Evolutionary conservation across 1,284 basidiomycete genomes (phyloP).

Genomic region (Caloboletus firmus): DNA sequence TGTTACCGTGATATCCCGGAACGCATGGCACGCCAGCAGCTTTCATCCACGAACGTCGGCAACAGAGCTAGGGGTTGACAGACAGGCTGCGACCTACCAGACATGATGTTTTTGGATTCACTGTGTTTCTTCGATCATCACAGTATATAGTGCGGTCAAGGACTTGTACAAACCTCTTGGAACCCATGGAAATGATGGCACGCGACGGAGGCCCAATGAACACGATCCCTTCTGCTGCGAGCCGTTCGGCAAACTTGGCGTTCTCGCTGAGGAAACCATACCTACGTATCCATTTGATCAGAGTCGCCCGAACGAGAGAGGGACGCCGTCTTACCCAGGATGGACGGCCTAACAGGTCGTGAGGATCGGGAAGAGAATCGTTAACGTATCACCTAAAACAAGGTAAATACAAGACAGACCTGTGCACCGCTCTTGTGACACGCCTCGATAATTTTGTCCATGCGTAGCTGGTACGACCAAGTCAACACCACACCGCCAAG

Average conservation of each 20-base stretch:
- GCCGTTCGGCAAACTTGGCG: conserved; percentile 81
- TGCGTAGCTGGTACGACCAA: conserved; percentile 60
- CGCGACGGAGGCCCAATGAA: conserved; percentile 95
- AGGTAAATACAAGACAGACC: conserved; percentile 44
- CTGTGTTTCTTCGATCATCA: conserved; percentile 37
- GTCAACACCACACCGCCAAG: conserved; percentile 2
- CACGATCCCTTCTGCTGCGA: conserved; percentile 86
- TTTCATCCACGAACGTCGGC: conserved; percentile 29
- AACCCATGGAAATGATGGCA: conserved; percentile 93
- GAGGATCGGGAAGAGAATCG: background rate
- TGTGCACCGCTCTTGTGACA: conserved; percentile 81
- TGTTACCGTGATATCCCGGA: conserved; percentile 82
- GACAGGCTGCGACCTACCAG: conserved; percentile 44
- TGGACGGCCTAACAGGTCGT: conserved; percentile 62
- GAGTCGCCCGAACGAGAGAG: background rate
- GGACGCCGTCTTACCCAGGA: conserved; percentile 56
- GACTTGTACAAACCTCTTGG: conserved; percentile 59
- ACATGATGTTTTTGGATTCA: conserved; percentile 91
- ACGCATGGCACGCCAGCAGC: conserved; percentile 92
- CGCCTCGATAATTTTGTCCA: conserved; percentile 86
- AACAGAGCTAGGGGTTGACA: background rate
- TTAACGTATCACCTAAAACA: conserved; percentile 4
- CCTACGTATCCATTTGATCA: conserved; percentile 37
- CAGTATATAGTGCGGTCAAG: background rate
- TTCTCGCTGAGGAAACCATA: conserved; percentile 96